Conservation (phyloP, 2,329 filamentous ascomycete genomes). For the Monilinia fructigena region DNA sequence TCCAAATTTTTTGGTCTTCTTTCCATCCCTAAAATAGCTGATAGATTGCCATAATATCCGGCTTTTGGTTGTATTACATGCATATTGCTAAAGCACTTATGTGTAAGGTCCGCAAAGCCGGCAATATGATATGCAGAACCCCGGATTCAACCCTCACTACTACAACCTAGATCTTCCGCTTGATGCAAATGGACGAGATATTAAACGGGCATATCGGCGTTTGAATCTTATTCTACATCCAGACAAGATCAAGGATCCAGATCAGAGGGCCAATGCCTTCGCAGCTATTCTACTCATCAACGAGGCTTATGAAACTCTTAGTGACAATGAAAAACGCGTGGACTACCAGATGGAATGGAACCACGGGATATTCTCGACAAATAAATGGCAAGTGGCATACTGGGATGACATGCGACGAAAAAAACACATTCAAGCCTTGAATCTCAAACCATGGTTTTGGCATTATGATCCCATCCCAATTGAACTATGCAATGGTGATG, state of each 20-base stretch:
- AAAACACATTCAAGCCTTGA: background rate
- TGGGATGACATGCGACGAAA: background rate
- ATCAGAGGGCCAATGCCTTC: background rate
- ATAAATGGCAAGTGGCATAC: background rate
- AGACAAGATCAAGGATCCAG: background rate
- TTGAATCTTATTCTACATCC: background rate
- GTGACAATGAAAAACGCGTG: background rate
- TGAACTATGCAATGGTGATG: background rate
- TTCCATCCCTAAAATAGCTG: background rate
- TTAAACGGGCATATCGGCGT: conserved; percentile 1
- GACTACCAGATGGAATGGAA: background rate
- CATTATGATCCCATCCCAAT: background rate
- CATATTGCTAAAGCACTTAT: background rate
- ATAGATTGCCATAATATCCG: background rate
- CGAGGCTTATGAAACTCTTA: conserved; percentile 1
- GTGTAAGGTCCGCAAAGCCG: background rate
- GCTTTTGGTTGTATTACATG: background rate
- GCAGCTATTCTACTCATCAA: background rate
- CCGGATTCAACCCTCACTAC: conserved; percentile 6
- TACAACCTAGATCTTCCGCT: conserved; percentile 18
- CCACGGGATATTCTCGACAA: background rate
- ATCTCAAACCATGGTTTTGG: conserved; percentile 16
- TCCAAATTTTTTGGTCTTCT: background rate
- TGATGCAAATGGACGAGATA: background rate
- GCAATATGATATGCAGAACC: background rate